Evolutionary conservation across 495 filamentous ascomycete genomes (phyloP).

Genomic region (Cercophora samala): DNA sequence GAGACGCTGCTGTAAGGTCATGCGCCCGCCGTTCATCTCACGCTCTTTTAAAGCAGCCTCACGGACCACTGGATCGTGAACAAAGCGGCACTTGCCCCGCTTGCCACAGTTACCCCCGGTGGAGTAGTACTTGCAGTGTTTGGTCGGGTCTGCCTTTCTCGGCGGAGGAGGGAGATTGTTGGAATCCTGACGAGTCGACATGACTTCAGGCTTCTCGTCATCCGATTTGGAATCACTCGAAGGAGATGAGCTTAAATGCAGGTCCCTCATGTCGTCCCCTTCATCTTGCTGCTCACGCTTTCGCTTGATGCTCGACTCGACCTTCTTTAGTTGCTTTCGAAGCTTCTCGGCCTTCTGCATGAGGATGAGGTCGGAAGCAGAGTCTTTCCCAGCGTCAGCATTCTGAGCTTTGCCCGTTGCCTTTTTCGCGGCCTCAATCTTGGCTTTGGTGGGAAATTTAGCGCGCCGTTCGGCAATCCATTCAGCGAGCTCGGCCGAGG

Average conservation of each 20-base stretch:
- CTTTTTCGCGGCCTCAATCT: slow-evolving; percentile 50
- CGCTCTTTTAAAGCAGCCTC: slow-evolving; percentile 52
- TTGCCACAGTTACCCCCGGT: slow-evolving; percentile 59
- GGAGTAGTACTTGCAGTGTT: slow-evolving; percentile 60
- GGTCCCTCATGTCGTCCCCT: slow-evolving; percentile 52
- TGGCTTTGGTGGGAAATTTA: slow-evolving; percentile 71
- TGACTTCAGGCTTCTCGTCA: slow-evolving; percentile 49
- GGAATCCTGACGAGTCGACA: slow-evolving; percentile 40
- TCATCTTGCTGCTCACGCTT: slow-evolving; percentile 56
- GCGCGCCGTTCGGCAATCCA: slow-evolving; percentile 80
- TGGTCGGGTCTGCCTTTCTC: slow-evolving; percentile 48
- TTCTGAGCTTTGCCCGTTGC: slow-evolving; percentile 34
- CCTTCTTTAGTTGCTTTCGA: slow-evolving; percentile 48
- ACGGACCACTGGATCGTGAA: slow-evolving; percentile 53
- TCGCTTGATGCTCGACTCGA: slow-evolving; percentile 54
- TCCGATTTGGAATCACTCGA: slow-evolving; percentile 40
- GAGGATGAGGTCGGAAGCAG: slow-evolving; percentile 35
- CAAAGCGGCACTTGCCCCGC: slow-evolving; percentile 63
- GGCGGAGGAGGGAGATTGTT: slow-evolving; percentile 40
- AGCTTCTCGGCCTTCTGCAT: slow-evolving; percentile 51
- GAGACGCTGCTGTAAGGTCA: slow-evolving; percentile 55
- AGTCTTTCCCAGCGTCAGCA: slow-evolving; percentile 29
- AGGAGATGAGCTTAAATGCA: slow-evolving; percentile 37
- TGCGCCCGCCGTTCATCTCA: slow-evolving; percentile 51
- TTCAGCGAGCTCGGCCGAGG: slow-evolving; percentile 59